phyloP scores from a whole-genome alignment of 495 filamentous ascomycete species.

The Chaetomium tenue region DNA sequence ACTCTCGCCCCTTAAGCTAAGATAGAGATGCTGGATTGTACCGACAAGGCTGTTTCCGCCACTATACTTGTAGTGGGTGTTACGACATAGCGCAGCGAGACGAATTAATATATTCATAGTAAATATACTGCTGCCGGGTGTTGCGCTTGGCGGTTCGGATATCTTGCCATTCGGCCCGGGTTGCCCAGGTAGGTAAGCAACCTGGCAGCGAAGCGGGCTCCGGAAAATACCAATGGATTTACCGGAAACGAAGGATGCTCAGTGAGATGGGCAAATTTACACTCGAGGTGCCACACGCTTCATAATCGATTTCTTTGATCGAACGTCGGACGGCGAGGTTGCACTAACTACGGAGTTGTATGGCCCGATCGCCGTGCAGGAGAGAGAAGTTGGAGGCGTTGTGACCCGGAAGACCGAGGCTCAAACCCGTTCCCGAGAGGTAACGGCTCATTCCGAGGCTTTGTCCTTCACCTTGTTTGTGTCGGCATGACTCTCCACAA shows the following conservation, averaged over 20 bases:
- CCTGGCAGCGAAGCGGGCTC: too few species aligned
- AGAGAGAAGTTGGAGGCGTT: neutral
- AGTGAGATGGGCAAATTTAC: neutral
- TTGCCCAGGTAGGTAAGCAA: too few species aligned
- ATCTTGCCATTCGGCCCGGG: too few species aligned
- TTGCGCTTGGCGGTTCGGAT: neutral
- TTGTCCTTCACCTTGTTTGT: neutral
- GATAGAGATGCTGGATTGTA: neutral
- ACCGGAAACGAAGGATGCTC: too few species aligned
- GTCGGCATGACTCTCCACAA: constrained; percentile 1
- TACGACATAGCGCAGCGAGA: constrained; percentile 1
- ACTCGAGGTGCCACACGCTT: neutral
- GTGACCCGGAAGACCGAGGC: neutral
- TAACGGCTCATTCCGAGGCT: neutral
- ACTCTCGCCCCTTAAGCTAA: neutral
- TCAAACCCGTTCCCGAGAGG: neutral
- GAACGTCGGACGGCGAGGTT: neutral
- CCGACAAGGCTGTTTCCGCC: neutral
- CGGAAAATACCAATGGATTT: neutral
- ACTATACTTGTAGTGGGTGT: neutral
- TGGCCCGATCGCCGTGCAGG: neutral
- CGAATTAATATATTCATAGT: neutral
- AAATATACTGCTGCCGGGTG: neutral
- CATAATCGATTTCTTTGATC: neutral
- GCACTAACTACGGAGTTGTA: neutral